Conservation (phyloP, 805 yeast genomes). For the Pichia cabralensis region DNA sequence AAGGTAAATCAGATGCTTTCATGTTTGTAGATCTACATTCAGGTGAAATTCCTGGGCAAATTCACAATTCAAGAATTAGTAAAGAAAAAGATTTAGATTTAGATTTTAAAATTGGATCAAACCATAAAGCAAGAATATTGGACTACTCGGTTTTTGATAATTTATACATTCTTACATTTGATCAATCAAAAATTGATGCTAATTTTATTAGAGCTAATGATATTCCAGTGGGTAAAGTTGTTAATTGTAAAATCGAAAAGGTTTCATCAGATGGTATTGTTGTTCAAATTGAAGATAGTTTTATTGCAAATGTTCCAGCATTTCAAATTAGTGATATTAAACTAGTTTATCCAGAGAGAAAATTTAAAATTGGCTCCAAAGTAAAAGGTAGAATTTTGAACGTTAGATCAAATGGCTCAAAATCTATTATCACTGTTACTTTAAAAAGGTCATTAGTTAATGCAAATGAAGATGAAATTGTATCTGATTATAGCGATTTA, state of each 20-base stretch:
- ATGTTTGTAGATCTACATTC: constrained; percentile 50
- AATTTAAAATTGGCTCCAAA: constrained; percentile 75
- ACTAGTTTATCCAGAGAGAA: constrained; percentile 83
- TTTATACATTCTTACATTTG: constrained; percentile 55
- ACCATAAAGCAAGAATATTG: constrained; percentile 67
- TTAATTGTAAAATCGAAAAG: constrained; percentile 45
- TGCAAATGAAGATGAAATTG: constrained; percentile 45
- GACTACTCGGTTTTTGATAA: constrained; percentile 63
- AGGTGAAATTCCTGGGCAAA: constrained; percentile 51
- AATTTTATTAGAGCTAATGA: constrained; percentile 62
- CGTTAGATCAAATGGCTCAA: constrained; percentile 32
- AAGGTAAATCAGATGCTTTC: constrained; percentile 49
- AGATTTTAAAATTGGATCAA: constrained; percentile 52
- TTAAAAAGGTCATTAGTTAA: constrained; percentile 77
- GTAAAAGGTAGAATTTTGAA: constrained; percentile 66
- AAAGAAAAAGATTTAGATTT: constrained; percentile 33
- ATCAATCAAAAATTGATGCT: constrained; percentile 52
- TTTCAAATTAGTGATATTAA: constrained; percentile 76
- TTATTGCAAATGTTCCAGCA: constrained; percentile 65
- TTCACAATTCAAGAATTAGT: constrained; percentile 65
- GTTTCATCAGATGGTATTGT: constrained; percentile 60
- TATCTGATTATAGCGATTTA: constrained; percentile 31
- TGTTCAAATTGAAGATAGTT: constrained; percentile 54
- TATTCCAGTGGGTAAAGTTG: constrained; percentile 63
- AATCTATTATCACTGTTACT: constrained; percentile 49